A percentile compares a stretch with the other conserved stretches of the same genome.
Conservation (phyloP, 2,329 filamentous ascomycete genomes). For the Ploettnerulaceae sp. region DNA sequence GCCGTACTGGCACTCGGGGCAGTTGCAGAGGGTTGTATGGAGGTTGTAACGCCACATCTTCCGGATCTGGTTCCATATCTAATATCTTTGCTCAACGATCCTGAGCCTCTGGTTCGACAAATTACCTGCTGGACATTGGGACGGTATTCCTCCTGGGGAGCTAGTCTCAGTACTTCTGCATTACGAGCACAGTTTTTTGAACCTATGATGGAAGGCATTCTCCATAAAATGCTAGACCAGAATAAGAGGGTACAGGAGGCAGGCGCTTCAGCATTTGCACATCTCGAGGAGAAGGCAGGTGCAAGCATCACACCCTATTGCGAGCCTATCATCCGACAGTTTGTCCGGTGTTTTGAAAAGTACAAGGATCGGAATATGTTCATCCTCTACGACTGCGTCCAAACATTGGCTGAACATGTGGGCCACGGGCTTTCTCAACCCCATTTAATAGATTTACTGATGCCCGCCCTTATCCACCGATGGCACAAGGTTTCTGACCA, state of each 20-base stretch:
- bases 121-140: slow-evolving; percentile 98
- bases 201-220: slow-evolving; percentile 94
- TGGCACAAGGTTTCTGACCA: slow-evolving; percentile 86
- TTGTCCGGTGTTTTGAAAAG: slow-evolving; percentile 83
- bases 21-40: slow-evolving; percentile 90
- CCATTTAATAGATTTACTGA: slow-evolving; percentile 76
- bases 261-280: slow-evolving; percentile 91
- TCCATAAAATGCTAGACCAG: slow-evolving; percentile 89
- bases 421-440: slow-evolving; percentile 75
- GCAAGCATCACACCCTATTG: slow-evolving; percentile 79
- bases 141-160: slow-evolving; percentile 89
- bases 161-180: slow-evolving; percentile 60
- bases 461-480: slow-evolving; percentile 85
- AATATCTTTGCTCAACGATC: slow-evolving; percentile 76
- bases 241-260: slow-evolving; percentile 99
- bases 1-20: slow-evolving; percentile 91
- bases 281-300: slow-evolving; percentile 89
- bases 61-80: slow-evolving; percentile 88
- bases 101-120: slow-evolving; percentile 85
- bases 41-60: slow-evolving; percentile 82
- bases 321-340: slow-evolving; percentile 84
- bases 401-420: slow-evolving; percentile 90
- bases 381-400: slow-evolving; percentile 96
- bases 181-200: slow-evolving; percentile 79
- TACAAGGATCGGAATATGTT: slow-evolving; percentile 99